Conservation (phyloP, 2,329 filamentous ascomycete genomes). For the Leptographium galeiforme region DNA sequence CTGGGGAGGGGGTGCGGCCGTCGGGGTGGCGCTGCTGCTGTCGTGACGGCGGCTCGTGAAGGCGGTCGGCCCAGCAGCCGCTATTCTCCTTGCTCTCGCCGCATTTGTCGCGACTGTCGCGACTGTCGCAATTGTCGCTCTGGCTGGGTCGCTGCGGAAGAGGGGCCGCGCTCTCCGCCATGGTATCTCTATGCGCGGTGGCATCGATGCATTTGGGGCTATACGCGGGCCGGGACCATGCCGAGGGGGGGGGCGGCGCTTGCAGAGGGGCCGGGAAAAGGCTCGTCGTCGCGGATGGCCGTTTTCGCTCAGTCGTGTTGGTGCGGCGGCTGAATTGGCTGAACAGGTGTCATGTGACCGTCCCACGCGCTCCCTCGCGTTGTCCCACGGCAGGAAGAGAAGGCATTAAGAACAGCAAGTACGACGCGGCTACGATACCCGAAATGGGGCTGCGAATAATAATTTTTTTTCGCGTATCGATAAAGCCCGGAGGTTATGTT, state of each 20-base stretch:
- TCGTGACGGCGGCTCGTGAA: not conserved
- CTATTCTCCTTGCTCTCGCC: too few species aligned
- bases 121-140: too few species aligned
- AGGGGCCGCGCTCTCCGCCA: slow-evolving; percentile 5
- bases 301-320: too few species aligned
- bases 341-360: too few species aligned
- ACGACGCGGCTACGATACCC: too few species aligned
- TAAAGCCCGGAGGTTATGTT: too few species aligned
- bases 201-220: slow-evolving; percentile 7
- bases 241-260: not conserved
- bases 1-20: not conserved
- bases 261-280: not conserved
- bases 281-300: not conserved
- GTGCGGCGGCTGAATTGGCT: too few species aligned
- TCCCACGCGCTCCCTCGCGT: too few species aligned
- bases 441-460: too few species aligned
- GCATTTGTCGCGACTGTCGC: not conserved
- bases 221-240: slow-evolving; percentile 2
- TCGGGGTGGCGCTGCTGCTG: not conserved
- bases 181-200: slow-evolving; percentile 4
- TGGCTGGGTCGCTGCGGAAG: not conserved
- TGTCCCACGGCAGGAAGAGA: too few species aligned
- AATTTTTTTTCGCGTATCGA: too few species aligned
- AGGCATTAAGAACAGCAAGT: too few species aligned
- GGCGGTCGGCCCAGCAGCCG: not conserved